Base-by-base conservation (phyloP, 768 basidiomycete genomes). In the Dacryopinax primogenitus region DNA sequence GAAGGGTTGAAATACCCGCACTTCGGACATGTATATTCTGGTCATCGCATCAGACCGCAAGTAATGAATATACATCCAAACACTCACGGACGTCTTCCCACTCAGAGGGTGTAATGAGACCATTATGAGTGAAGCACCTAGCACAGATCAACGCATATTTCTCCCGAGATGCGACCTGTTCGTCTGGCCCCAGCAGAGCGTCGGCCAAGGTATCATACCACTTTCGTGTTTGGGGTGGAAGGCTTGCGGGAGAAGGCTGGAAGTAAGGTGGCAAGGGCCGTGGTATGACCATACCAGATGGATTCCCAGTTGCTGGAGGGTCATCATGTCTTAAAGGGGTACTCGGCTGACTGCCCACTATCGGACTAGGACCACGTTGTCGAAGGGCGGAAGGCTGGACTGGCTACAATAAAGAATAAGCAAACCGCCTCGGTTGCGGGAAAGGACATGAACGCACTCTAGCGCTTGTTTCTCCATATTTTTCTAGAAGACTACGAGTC, bases 171-270 rank as follows among this genome's bases (percentile, higher is more conserved):
- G 76, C 77, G 36, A 63, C 66, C 67, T 70, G 32, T 26, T 88
- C 86, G 61, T 88, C 88, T 63, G 90, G 90, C 18, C 92, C 92
- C 1, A 94, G 79, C 45, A 95, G 78, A 2, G 86, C 87, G 72
- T 94, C 92, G 0, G 91, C 92, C 28, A 94, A 72, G 69, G 87
- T 88, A 76, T 94, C 92, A 71, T 86, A 89, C 88, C 90, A 90
- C 44, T 84, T 65, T 18, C 70, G 85, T 68, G 88, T 88, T 61
- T 81, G 84, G 15, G 84, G 82, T 1, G 80, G 82, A 62, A 79
- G 68, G 11, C 45, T 45, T 15, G 15, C n/a, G 16, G 62, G 30
- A 3, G 66, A 64, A 70, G 73, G 79, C 70, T 72, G 76, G 36
- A 74, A 77, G 18, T 35, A 37, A 51, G 63, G 7, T 33, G 51